These are phyloP conservation scores for Grigorovia transvaalensis DNA, from an alignment of 805 yeast genomes.

Conservation along the genomic window DNA sequence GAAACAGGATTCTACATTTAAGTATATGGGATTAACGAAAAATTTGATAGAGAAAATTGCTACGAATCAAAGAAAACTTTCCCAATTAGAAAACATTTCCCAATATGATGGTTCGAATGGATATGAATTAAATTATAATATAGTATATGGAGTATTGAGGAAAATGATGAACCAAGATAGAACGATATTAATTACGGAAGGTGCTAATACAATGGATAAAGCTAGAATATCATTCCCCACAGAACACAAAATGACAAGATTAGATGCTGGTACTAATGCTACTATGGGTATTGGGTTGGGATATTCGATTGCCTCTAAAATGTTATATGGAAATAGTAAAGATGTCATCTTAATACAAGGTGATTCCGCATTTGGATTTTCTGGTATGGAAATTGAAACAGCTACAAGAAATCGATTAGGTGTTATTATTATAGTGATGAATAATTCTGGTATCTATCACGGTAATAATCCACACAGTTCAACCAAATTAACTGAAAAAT, in stretches of 20 bases:
- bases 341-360: slow-evolving; percentile 55
- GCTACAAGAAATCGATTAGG: slow-evolving; percentile 46
- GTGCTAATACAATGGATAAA: slow-evolving; percentile 72
- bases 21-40: slow-evolving; percentile 7
- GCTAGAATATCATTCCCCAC: slow-evolving; percentile 54
- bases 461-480: slow-evolving; percentile 36
- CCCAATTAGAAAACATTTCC: slow-evolving; percentile 4
- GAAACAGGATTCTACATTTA: slow-evolving; percentile 2
- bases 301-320: slow-evolving; percentile 54
- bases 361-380: slow-evolving; percentile 70
- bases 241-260: slow-evolving; percentile 39
- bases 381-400: slow-evolving; percentile 65
- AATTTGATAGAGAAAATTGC: slow-evolving; percentile 9
- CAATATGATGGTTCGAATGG: neutral
- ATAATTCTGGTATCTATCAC: slow-evolving; percentile 64
- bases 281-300: slow-evolving; percentile 73
- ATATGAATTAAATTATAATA: slow-evolving; percentile 38
- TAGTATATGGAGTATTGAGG: slow-evolving; percentile 42
- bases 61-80: slow-evolving; percentile 20
- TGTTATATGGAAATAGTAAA: slow-evolving; percentile 24
- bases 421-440: slow-evolving; percentile 52
- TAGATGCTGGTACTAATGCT: slow-evolving; percentile 70
- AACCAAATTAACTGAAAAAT: slow-evolving; percentile 47
- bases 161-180: slow-evolving; percentile 29
- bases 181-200: slow-evolving; percentile 47